Evolutionary conservation across 306 rosid species (phyloP).

Genomic region (Pyrus pyrifolia): DNA sequence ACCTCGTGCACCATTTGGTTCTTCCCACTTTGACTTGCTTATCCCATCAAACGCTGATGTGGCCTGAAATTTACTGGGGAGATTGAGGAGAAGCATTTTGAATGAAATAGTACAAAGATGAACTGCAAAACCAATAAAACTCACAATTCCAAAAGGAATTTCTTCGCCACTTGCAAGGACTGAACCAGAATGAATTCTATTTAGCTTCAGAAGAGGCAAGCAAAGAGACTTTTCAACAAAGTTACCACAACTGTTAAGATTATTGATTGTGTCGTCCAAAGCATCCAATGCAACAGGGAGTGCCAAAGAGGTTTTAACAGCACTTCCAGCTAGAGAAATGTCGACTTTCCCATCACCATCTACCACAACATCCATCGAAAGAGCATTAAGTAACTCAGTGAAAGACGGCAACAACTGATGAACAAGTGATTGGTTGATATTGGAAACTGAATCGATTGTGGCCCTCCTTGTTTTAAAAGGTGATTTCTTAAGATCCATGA

Average conservation of each 20-base stretch:
- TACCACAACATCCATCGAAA: conserved; percentile 47
- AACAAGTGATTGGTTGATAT: conserved; percentile 22
- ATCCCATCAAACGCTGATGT: conserved; percentile 88
- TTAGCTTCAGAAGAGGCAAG: conserved; percentile 65
- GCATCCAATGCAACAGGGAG: conserved; percentile 72
- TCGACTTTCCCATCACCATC: conserved; percentile 53
- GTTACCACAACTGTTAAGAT: conserved; percentile 44
- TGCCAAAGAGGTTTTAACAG: conserved; percentile 65
- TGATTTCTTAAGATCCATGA: conserved; percentile 44
- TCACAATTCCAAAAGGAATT: conserved; percentile 90
- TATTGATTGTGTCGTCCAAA: conserved; percentile 47
- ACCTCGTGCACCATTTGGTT: conserved; percentile 92
- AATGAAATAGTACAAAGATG: conserved; percentile 9
- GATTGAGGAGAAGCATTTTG: conserved; percentile 13
- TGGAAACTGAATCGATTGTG: conserved; percentile 29
- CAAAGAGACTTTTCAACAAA: conserved; percentile 42
- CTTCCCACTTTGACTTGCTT: conserved; percentile 79
- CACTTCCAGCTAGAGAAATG: conserved; percentile 58
- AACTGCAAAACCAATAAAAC: conserved; percentile 26
- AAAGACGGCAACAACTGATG: conserved; percentile 54
- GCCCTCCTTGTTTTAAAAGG: conserved; percentile 64
- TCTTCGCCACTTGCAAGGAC: conserved; percentile 86
- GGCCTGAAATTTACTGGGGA: conserved; percentile 43
- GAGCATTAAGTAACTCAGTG: conserved; percentile 45
- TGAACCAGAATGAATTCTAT: conserved; percentile 83